Base-by-base conservation (phyloP, 306 rosid genomes). In the Oxytropis ochrocephala region DNA sequence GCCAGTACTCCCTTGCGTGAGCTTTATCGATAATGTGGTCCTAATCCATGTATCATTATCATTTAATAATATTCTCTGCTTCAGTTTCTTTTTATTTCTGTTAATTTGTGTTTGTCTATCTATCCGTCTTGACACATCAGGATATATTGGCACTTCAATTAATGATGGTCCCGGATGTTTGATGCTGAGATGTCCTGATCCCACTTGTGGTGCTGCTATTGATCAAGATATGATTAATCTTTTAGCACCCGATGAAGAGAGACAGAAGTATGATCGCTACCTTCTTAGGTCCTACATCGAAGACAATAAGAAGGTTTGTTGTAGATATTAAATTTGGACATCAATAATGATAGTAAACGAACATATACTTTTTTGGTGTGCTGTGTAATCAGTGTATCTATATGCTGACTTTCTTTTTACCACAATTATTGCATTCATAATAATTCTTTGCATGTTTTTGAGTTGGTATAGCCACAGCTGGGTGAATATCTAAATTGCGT, bases 81-180 rank as follows among this genome's bases (percentile, higher is more conserved):
- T n/a, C 10, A 1, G 0, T 7, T 12, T 49, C 18, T 17, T 68
- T 69, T 14, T 1, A 3, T 18, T 11, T 35, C 17, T 41, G 49
- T 44, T 39, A 73, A 59, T 21, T 44, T 21, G 64, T 62, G 43
- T 52, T 66, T 24, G 44, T 72, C 14, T 59, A 8, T 67, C 11
- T 71, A 12, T 72, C 39, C 39, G 19, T 67, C 67, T 59, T 56
- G 43, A 35, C 39, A 35, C 61, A 72, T 29, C 59, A 77, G 85
- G 90, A 14, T 91, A 88, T 79, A 79, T 91, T 64, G 51, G 85
- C 70, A 91, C 86, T 57, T 81, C 95, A 52, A 86, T 91, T 54
- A 83, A 81, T 46, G 97, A 84, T 48, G 95, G 97, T 33, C 92
- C 90, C 0, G 97, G 95, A 75, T 91, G 97, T 74, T 84, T 91